Conservation (phyloP, 2,329 filamentous ascomycete genomes). For the Cercospora sp. region DNA sequence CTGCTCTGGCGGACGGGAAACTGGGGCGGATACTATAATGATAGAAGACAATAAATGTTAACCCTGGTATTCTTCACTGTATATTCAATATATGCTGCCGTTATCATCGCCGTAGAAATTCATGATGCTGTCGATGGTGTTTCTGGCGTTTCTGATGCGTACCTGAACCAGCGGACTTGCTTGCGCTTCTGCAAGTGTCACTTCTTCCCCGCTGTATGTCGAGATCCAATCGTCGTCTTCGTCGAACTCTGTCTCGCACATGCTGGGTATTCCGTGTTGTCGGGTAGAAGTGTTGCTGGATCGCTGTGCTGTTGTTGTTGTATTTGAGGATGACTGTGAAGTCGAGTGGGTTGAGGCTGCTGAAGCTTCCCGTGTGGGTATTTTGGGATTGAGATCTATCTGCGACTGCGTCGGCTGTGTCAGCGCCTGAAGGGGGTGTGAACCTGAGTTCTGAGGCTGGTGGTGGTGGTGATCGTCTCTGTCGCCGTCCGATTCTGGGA, state of each 20-base stretch:
- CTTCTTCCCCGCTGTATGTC: slow-evolving; percentile 35
- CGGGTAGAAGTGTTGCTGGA: slow-evolving; percentile 19
- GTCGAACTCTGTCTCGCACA: slow-evolving; percentile 31
- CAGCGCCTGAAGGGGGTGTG: slow-evolving; percentile 8
- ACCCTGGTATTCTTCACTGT: slow-evolving; percentile 1
- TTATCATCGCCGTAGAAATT: slow-evolving; percentile 26
- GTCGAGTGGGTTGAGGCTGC: slow-evolving; percentile 6
- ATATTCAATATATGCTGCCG: slow-evolving; percentile 22
- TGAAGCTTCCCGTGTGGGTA: slow-evolving; percentile 8
- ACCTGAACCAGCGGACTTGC: slow-evolving; percentile 34
- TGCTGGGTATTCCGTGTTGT: slow-evolving; percentile 25
- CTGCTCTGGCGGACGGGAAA: slow-evolving; percentile 12
- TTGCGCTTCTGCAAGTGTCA: slow-evolving; percentile 25
- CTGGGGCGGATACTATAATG: slow-evolving; percentile 4
- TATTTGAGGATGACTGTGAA: slow-evolving; percentile 18
- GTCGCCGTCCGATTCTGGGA: slow-evolving; percentile 24
- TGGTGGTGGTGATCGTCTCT: background rate
- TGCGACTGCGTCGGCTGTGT: slow-evolving; percentile 19
- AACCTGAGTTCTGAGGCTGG: background rate
- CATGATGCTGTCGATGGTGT: slow-evolving; percentile 34
- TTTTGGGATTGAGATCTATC: slow-evolving; percentile 18
- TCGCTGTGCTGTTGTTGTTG: slow-evolving; percentile 15
- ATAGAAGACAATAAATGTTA: slow-evolving; percentile 2
- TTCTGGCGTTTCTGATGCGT: slow-evolving; percentile 26
- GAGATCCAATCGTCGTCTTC: slow-evolving; percentile 28